Percentiles rank a stretch among this genome's conserved stretches.
phyloP scores from a whole-genome alignment of 2,329 filamentous ascomycete species.

The Apiospora sp. region DNA sequence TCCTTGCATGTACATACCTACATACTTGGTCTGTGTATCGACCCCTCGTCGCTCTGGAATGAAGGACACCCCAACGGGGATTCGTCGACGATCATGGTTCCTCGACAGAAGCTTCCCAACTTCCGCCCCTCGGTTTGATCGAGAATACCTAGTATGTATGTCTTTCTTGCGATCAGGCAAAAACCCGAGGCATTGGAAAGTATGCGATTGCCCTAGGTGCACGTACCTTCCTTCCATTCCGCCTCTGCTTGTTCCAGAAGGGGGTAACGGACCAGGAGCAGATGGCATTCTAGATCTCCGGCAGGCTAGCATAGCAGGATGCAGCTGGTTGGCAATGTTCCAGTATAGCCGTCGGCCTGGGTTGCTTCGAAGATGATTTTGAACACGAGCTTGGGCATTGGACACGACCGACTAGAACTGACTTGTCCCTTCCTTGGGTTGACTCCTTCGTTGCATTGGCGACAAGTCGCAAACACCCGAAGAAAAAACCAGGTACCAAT shows the following conservation, averaged over 20 bases:
- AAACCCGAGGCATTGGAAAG: conserved; percentile 13
- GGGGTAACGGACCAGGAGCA: conserved; percentile 2
- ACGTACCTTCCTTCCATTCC: conserved; percentile 16
- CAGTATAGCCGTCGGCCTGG: conserved; percentile 5
- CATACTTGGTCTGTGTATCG: conserved; percentile 9
- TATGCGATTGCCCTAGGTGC: conserved; percentile 3
- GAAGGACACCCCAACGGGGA: conserved; percentile 17
- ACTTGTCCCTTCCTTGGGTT: neutral
- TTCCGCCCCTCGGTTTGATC: conserved; percentile 2
- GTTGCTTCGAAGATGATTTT: neutral
- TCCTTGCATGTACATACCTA: conserved; percentile 1
- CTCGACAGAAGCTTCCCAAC: neutral
- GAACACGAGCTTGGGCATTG: neutral
- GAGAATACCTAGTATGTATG: neutral
- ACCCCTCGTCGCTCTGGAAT: conserved; percentile 12
- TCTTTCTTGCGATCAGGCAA: conserved; percentile 13
- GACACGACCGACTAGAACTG: neutral
- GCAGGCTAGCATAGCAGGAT: neutral
- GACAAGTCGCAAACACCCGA: neutral
- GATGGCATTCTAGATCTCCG: conserved; percentile 1
- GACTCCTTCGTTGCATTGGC: neutral
- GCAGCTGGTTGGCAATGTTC: neutral
- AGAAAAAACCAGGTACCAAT: neutral
- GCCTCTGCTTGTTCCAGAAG: conserved; percentile 11
- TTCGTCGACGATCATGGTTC: conserved; percentile 15